Base-by-base conservation (phyloP, 139 green algal species). In the Trebouxia sp. region DNA sequence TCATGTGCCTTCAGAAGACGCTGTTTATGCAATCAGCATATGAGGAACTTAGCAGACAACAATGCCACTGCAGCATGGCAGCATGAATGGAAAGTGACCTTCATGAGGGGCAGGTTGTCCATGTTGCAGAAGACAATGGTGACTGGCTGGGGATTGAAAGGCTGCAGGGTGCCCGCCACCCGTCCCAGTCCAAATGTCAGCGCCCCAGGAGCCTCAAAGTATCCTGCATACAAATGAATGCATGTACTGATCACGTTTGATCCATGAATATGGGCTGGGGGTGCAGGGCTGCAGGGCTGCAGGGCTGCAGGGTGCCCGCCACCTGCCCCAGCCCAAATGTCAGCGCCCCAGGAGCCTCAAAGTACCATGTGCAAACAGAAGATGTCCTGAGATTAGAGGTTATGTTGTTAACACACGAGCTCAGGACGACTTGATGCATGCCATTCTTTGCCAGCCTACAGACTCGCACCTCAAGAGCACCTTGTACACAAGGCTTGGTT, bases 71-170 rank as follows among this genome's bases (percentile, higher is more conserved):
- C 32, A 53, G 4, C 20, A 1, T 6, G 47, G 1, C 47, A 53
- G 47, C 47, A 53, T 2, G 47, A 14, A 53, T 2, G 20, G 47
- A 32, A 69, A 26, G 24, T 35, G n/a, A 77, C 69, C 69, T 77
- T 51, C 69, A 77, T 77, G 41, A 37, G 42, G 22, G 69, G 41
- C 41, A 51, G 12, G 41, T 53, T 77, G 69, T 51, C 41, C 26
- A 77, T 77, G 69, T 77, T 77, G 42, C 42, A 51, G 22, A 77
- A 77, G 41, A 77, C 69, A 26, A 77, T 77, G 41, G 69, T 77
- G 69, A 77, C 69, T 38, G 69, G 38, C 62, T 72, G 62, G 10
- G 62, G 62, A 35, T 72, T 45, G 62, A 72, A 72, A 15, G 32
- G 12, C 62, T 72, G 62, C 35, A 72, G 62, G 32, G 11, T 10